phyloP scores from a whole-genome alignment of 352 stramenopile species.

The Pythium pyrilobum region DNA sequence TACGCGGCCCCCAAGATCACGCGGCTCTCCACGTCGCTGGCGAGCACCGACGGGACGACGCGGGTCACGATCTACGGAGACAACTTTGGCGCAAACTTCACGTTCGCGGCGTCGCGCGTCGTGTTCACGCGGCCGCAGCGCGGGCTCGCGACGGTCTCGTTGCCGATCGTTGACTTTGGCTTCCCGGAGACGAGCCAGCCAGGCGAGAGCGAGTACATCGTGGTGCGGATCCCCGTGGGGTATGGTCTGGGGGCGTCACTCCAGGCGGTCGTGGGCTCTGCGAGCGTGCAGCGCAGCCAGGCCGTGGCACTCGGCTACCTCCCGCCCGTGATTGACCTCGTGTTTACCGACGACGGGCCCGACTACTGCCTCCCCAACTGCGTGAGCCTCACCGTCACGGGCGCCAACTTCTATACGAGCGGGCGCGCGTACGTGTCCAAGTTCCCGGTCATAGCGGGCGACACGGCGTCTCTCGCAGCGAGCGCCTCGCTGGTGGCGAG shows the following conservation, averaged over 20 bases:
- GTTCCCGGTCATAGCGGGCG: conserved; percentile 20
- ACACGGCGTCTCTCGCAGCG: background rate
- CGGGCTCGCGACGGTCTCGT: conserved; percentile 22
- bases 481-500: conserved; percentile 8
- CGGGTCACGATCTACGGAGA: conserved; percentile 40
- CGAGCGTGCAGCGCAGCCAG: conserved; percentile 36
- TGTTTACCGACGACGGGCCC: conserved; percentile 60
- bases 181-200: conserved; percentile 14
- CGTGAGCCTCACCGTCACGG: conserved; percentile 44
- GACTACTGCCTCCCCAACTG: conserved; percentile 36
- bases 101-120: conserved; percentile 34
- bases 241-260: conserved; percentile 33
- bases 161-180: conserved; percentile 38
- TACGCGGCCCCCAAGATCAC: conserved; percentile 41
- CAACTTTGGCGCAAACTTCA: conserved; percentile 42
- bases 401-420: conserved; percentile 43
- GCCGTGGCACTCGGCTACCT: conserved; percentile 30
- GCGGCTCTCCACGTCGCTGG: conserved; percentile 1
- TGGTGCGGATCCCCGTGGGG: conserved; percentile 32
- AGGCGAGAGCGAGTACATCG: conserved; percentile 30
- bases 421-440: conserved; percentile 38
- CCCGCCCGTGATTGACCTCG: conserved; percentile 37
- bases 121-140: conserved; percentile 39
- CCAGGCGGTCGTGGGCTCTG: conserved; percentile 30
- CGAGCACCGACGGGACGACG: conserved; percentile 37